Conservation (phyloP, 345 rosid genomes). For the Aurinia saxatilis region DNA sequence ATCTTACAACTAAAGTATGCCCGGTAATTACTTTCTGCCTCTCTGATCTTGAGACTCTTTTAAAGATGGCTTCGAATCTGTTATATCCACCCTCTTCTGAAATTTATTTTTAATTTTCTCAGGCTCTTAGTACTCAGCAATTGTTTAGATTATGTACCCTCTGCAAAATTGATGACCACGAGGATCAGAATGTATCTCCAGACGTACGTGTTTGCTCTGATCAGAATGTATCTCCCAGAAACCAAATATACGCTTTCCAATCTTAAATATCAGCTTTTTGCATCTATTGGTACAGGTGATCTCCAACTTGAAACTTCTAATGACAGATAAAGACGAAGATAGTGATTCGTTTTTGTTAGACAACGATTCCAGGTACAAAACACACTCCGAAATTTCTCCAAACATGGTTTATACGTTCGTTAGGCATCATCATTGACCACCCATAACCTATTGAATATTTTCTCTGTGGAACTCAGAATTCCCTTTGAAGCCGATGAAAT, state of each 20-base stretch:
- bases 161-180: conserved; percentile 56
- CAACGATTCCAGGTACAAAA: conserved; percentile 61
- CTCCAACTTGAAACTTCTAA: conserved; percentile 66
- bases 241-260: neutral
- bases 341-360: conserved; percentile 64
- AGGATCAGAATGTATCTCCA: conserved; percentile 55
- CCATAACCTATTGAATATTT: neutral
- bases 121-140: conserved; percentile 87
- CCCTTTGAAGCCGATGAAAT: conserved; percentile 84
- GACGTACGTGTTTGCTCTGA: conserved; percentile 39
- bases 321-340: conserved; percentile 63
- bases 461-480: conserved; percentile 40
- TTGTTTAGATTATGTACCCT: conserved; percentile 73
- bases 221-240: neutral
- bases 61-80: neutral
- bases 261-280: neutral
- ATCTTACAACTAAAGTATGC: conserved; percentile 77
- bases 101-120: conserved; percentile 11
- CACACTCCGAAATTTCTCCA: neutral
- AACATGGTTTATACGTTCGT: neutral
- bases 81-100: neutral
- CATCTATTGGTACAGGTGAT: conserved; percentile 49
- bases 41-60: neutral
- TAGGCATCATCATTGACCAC: neutral
- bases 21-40: conserved; percentile 55